These are phyloP conservation scores for Talaromyces sp. DNA, from an alignment of 2,329 filamentous ascomycete species.

Conservation along the genomic window DNA sequence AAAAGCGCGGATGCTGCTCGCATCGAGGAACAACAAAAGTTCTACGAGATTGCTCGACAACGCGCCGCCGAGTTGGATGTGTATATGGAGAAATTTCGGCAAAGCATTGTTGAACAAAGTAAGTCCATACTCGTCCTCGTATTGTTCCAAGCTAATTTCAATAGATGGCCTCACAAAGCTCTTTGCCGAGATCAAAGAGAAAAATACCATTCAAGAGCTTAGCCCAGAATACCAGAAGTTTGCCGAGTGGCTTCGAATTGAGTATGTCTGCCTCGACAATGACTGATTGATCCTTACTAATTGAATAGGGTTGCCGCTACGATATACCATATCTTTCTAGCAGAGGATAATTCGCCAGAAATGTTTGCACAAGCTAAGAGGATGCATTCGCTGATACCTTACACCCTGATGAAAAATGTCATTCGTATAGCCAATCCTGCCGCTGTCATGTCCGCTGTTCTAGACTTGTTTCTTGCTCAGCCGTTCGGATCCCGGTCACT, in stretches of 20 bases:
- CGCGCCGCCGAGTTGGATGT: constrained; percentile 90
- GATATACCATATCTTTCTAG: constrained; percentile 93
- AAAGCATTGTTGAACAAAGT: constrained; percentile 70
- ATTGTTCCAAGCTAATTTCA: constrained; percentile 7
- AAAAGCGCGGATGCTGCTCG: constrained; percentile 83
- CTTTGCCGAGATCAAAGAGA: constrained; percentile 88
- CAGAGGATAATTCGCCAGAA: constrained; percentile 96
- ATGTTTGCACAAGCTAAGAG: constrained; percentile 89
- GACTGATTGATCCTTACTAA: not conserved
- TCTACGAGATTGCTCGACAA: constrained; percentile 91
- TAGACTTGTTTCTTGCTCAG: constrained; percentile 93
- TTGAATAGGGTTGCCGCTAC: constrained; percentile 72
- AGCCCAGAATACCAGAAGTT: constrained; percentile 97
- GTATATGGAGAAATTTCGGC: constrained; percentile 84
- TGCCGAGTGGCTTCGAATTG: constrained; percentile 95
- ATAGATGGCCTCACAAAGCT: constrained; percentile 82
- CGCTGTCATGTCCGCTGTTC: constrained; percentile 90
- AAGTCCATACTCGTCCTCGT: constrained; percentile 42
- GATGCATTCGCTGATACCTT: constrained; percentile 92
- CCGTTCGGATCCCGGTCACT: constrained; percentile 87
- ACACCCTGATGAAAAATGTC: constrained; percentile 90
- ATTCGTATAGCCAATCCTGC: constrained; percentile 95
- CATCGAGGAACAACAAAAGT: constrained; percentile 86
- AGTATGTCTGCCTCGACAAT: constrained; percentile 45
- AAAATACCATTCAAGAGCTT: constrained; percentile 79